These are phyloP conservation scores for Pseudogymnoascus sp. DNA, from an alignment of 2,329 filamentous ascomycete genomes.

Conservation along the genomic window DNA sequence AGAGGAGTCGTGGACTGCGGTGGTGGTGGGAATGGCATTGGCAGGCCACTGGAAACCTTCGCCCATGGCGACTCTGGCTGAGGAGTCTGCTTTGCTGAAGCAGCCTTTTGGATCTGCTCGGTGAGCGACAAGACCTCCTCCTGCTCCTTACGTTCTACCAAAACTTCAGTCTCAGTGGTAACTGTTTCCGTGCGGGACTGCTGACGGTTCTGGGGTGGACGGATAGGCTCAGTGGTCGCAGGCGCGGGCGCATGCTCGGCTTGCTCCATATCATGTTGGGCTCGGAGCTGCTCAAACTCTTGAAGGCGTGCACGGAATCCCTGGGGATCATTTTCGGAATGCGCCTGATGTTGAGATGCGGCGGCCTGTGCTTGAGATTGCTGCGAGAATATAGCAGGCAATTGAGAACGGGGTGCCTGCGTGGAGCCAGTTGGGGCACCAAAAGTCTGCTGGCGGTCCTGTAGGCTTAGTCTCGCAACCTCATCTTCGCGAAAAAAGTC, in stretches of 20 bases:
- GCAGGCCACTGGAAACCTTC: constrained; percentile 57
- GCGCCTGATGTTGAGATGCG: constrained; percentile 54
- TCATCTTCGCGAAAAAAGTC: constrained; percentile 65
- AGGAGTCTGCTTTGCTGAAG: constrained; percentile 47
- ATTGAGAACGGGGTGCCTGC: constrained; percentile 23
- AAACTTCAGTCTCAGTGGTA: constrained; percentile 13
- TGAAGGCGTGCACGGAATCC: constrained; percentile 59
- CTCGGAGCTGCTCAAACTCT: constrained; percentile 72
- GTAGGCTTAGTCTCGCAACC: constrained; percentile 58
- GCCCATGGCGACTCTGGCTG: constrained; percentile 47
- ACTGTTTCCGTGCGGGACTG: constrained; percentile 15
- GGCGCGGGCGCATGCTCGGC: constrained; percentile 16
- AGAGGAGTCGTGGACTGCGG: constrained; percentile 72
- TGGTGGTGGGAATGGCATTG: constrained; percentile 64
- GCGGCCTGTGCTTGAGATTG: constrained; percentile 36
- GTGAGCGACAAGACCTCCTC: constrained; percentile 60
- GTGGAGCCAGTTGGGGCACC: constrained; percentile 18
- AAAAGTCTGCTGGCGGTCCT: constrained; percentile 19
- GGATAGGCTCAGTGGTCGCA: constrained; percentile 29
- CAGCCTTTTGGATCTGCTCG: constrained; percentile 75
- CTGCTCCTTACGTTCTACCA: constrained; percentile 14
- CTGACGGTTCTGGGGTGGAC: constrained; percentile 20
- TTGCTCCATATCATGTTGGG: constrained; percentile 57
- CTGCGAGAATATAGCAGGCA: constrained; percentile 25
- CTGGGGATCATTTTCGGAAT: constrained; percentile 46